phyloP scores from a whole-genome alignment of 169 alveolate species.

The Cryptosporidium canis region DNA sequence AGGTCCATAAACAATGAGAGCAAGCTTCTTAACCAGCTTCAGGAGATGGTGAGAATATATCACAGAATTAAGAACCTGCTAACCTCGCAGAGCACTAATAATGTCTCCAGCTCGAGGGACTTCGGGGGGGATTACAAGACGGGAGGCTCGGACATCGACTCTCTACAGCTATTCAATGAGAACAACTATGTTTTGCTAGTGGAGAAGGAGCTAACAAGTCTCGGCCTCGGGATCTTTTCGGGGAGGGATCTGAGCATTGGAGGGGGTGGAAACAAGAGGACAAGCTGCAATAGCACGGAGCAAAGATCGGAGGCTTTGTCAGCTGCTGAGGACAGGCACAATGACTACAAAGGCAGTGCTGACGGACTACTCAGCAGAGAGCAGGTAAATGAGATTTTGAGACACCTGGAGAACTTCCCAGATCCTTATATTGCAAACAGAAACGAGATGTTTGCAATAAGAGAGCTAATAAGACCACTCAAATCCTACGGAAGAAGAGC shows the following conservation, averaged over 20 bases:
- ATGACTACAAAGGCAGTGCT: neutral
- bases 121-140: neutral
- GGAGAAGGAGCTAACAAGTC: slow-evolving; percentile 66
- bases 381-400: slow-evolving; percentile 41
- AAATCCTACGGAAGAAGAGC: slow-evolving; percentile 68
- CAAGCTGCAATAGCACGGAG: neutral
- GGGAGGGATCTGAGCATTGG: slow-evolving; percentile 38
- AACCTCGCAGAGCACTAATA: neutral
- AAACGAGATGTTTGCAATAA: slow-evolving; percentile 41
- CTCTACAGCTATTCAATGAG: slow-evolving; percentile 13
- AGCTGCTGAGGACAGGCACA: neutral
- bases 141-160: slow-evolving; percentile 1
- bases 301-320: neutral
- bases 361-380: slow-evolving; percentile 42
- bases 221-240: slow-evolving; percentile 58
- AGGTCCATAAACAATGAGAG: slow-evolving; percentile 18
- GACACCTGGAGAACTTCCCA: slow-evolving; percentile 25
- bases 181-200: slow-evolving; percentile 10
- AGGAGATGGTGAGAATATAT: slow-evolving; percentile 66
- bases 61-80: slow-evolving; percentile 30
- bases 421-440: slow-evolving; percentile 58
- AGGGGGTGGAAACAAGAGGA: neutral
- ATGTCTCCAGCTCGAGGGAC: neutral
- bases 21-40: slow-evolving; percentile 7
- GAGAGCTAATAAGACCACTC: slow-evolving; percentile 62